phyloP scores from a whole-genome alignment of 2,329 filamentous ascomycete species.

The Metarhizium album region DNA sequence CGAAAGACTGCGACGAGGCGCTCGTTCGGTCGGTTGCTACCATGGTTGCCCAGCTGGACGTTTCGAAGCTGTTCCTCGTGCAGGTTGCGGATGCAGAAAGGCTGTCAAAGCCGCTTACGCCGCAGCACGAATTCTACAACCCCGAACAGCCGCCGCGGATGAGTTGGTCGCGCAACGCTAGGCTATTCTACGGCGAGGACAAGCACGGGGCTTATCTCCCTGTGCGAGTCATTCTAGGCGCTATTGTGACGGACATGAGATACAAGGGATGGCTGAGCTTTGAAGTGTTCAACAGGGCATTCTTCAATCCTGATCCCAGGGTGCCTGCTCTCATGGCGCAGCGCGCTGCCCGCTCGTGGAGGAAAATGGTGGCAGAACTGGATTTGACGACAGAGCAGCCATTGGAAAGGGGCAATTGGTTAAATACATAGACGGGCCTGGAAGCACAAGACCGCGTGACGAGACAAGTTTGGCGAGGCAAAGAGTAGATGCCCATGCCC shows the following conservation, averaged over 20 bases:
- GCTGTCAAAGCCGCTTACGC: conserved; percentile 47
- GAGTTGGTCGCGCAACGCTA: conserved; percentile 67
- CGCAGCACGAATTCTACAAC: conserved; percentile 26
- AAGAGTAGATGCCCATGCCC: conserved; percentile 44
- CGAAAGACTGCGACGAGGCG: conserved; percentile 40
- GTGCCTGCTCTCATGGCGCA: conserved; percentile 47
- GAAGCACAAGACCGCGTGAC: conserved; percentile 60
- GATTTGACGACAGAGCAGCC: not conserved
- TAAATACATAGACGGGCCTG: conserved; percentile 47
- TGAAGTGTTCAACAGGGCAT: conserved; percentile 49
- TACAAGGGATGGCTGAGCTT: conserved; percentile 62
- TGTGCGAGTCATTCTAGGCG: conserved; percentile 46
- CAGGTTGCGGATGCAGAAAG: conserved; percentile 67
- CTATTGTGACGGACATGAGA: conserved; percentile 52
- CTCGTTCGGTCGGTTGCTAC: conserved; percentile 43
- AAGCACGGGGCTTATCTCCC: conserved; percentile 58
- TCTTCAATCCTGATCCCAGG: conserved; percentile 45
- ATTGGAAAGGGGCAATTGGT: conserved; percentile 32
- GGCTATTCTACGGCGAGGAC: conserved; percentile 45
- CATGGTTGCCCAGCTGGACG: conserved; percentile 45
- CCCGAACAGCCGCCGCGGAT: conserved; percentile 40
- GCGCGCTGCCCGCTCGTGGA: conserved; percentile 40
- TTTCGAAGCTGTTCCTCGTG: conserved; percentile 60
- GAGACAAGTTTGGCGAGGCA: conserved; percentile 64
- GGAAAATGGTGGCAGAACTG: conserved; percentile 30